Evolutionary conservation across 495 filamentous ascomycete genomes (phyloP), one percentile per base, ranked within the genome.

Genomic region (Bathelium albidoporum): DNA sequence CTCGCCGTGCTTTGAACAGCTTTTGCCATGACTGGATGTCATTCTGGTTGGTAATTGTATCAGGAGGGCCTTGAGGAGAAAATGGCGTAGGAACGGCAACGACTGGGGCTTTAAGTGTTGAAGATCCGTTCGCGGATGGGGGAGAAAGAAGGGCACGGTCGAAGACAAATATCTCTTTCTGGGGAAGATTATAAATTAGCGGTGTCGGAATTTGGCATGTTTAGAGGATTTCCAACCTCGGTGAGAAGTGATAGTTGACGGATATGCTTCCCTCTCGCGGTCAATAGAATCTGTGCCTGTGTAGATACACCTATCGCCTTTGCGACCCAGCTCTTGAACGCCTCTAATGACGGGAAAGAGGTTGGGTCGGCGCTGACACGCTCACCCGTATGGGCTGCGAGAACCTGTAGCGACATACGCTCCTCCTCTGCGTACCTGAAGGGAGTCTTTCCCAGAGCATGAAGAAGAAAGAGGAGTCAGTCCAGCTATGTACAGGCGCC

Each of bases 81-180:
- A 86, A 87, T 63, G 79, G 79, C 60, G 81, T 80, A 2, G 88
- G 87, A 36, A 81, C 55, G 14, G 32, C 28, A 58, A 26, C 18
- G 4, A 24, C 22, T 7, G 64, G 49, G 20, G 85, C 77, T 72
- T 62, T 81, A 78, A 68, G 81, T 77, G 16, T 60, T 22, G 61
- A 82, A 76, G 44, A 75, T 63, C 53, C 71, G 59, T 55, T 74
- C 68, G 20, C 73, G 68, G 64, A 75, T 67, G 34, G 70, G 70
- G 49, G 74, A 66, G 53, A 77, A 74, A 36, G 77, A 75, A 20
- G 77, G 66, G 85, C 83, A 60, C 85, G 83, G 73, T 94, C 89
- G 72, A 93, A 97, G 36, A 96, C 82, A 68, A 89, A 95, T 64
- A 97, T 85, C 72, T 96, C 90, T 63, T 82, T 87, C 89, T 95